phyloP scores from a whole-genome alignment of 805 yeast genomes.

The Ogataea minuta region DNA sequence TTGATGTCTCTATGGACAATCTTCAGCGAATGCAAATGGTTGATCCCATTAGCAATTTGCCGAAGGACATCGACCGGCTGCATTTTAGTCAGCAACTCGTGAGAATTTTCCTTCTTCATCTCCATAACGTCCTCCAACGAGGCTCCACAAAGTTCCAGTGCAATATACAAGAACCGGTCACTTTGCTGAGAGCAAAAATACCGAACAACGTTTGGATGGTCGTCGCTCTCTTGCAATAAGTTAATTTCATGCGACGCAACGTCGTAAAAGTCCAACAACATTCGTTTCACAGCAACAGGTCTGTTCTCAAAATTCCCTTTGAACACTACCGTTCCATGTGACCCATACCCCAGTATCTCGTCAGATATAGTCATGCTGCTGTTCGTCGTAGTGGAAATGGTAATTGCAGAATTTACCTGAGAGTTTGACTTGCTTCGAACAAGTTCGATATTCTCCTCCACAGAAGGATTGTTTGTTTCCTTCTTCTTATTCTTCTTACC shows the following conservation, averaged over 20 bases:
- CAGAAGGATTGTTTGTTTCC: constrained; percentile 12
- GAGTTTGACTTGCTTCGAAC: constrained; percentile 2
- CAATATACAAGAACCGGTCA: constrained; percentile 87
- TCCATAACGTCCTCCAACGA: constrained; percentile 85
- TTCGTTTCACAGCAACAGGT: constrained; percentile 93
- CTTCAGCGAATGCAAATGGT: constrained; percentile 83
- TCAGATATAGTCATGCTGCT: constrained; percentile 62
- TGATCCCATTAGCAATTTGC: constrained; percentile 81
- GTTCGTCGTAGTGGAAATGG: constrained; percentile 17
- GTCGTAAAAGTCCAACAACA: constrained; percentile 90
- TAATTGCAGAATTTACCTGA: constrained; percentile 1
- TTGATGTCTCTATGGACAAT: constrained; percentile 94
- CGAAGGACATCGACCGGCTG: constrained; percentile 54
- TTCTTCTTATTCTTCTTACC: constrained; percentile 59
- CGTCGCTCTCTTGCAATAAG: constrained; percentile 88
- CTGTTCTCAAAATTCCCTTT: constrained; percentile 87
- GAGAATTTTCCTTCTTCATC: constrained; percentile 38
- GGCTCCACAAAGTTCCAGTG: constrained; percentile 86
- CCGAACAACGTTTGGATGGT: constrained; percentile 91
- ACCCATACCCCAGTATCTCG: constrained; percentile 86
- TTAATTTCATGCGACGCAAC: constrained; percentile 90
- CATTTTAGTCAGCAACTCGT: constrained; percentile 40
- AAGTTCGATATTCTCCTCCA: constrained; percentile 12
- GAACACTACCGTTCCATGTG: constrained; percentile 94
- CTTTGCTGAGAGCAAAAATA: constrained; percentile 92